A percentile compares a stretch with the other conserved stretches of the same genome.
phyloP scores from a whole-genome alignment of 208 protist species.

The Wallacemonas sp. region DNA sequence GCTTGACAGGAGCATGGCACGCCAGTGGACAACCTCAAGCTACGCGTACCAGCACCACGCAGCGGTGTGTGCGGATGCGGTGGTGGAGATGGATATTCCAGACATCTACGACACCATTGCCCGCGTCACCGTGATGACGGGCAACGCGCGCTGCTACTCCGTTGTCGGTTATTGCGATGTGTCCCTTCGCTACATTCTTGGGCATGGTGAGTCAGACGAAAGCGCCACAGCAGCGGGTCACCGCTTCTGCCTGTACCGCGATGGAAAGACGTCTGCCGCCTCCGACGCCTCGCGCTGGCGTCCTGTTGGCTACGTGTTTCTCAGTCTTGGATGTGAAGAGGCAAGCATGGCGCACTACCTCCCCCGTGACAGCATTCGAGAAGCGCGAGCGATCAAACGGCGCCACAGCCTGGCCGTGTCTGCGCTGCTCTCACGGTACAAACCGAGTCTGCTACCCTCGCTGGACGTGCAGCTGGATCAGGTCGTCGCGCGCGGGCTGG shows the following conservation, averaged over 20 bases:
- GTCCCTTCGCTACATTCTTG: constrained; percentile 15
- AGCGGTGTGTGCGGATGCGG: background rate
- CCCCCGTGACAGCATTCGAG: background rate
- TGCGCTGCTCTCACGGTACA: background rate
- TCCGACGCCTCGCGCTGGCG: background rate
- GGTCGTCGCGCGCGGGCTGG: background rate
- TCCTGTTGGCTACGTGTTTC: background rate
- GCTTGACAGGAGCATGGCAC: background rate
- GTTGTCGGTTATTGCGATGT: constrained; percentile 18
- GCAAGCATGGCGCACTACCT: background rate
- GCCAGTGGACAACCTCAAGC: background rate
- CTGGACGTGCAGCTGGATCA: constrained; percentile 11
- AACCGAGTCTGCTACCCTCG: constrained; percentile 2
- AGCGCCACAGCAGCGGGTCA: background rate
- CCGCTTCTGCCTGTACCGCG: background rate
- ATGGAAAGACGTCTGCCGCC: background rate
- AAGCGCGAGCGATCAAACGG: background rate
- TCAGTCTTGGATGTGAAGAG: background rate
- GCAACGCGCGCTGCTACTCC: constrained; percentile 7
- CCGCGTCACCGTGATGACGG: constrained; percentile 10
- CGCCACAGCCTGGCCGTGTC: background rate
- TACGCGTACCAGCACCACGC: background rate
- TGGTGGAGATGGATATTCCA: background rate
- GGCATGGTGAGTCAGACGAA: background rate
- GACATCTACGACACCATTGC: constrained; percentile 8